Base-by-base conservation (phyloP, 2,329 filamentous ascomycete species). In the Fonsecaea pedrosoi region DNA sequence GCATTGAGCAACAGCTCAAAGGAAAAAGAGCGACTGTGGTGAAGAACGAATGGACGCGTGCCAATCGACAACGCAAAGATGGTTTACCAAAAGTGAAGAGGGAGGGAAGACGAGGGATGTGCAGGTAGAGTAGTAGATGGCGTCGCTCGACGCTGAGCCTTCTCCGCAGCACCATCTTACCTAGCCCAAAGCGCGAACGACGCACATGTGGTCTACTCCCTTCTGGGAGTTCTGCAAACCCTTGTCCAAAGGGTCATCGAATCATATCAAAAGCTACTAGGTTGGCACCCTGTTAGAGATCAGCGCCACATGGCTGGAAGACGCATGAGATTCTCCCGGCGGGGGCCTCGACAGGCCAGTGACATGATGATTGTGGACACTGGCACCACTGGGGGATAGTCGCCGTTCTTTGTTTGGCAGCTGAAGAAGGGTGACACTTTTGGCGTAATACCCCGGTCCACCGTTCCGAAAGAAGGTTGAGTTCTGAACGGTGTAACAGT, bases 31-130 rank as follows among this genome's bases (percentile, higher is more conserved):
- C 62, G 67, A 62, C 67, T 42, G 34, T n/a, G 25, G 42, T 30
- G 15, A 48, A 48, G 62, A 69, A 69, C 58, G 67, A 71, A 56
- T 35, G 69, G 67, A 69, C 66, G 69, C 69, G 67, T 66, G 53
- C 55, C 55, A 45, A 34, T 58, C 34, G 57, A 65, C 60, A 62
- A 65, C 48, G 64, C 62, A 66, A 66, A 34, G 60, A 38, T 32
- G 38, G 40, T 38, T 34, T 53, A 63, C 57, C 58, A 57, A 53
- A 64, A 53, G 48, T 32, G 61, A 48, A 65, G 53, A 55, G 32
- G 13, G 37, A 54, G 42, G 35, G 40, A 54, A 21, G 56, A 53
- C 40, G 32, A 55, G 60, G 34, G 32, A 15, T 15, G 13, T 48
- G 32, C 25, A 50, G 25, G 48, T 37, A 32, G 18, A 25, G 42